Evolutionary conservation across 2,329 filamentous ascomycete genomes (phyloP).

Genomic region (Trichoderma semiorbis): DNA sequence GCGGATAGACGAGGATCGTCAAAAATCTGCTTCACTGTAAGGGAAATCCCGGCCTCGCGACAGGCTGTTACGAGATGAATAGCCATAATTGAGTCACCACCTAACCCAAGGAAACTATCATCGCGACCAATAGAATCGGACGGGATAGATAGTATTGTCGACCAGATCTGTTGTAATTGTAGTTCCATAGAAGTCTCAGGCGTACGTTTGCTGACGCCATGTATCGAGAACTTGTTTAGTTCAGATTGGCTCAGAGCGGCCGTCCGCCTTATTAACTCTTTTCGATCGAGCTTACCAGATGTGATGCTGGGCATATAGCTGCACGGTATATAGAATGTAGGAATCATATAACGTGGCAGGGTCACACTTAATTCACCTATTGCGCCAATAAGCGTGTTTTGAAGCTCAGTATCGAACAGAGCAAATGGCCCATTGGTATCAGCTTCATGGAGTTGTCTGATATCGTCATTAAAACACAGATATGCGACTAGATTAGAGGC

Average conservation of each 20-base stretch:
- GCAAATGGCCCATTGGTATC: slow-evolving; percentile 18
- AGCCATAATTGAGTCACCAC: slow-evolving; percentile 36
- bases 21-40: slow-evolving; percentile 17
- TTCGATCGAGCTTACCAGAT: slow-evolving; percentile 21
- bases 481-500: slow-evolving; percentile 1
- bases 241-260: background rate
- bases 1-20: slow-evolving; percentile 15
- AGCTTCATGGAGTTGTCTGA: background rate
- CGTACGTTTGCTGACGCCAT: background rate
- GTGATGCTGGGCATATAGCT: slow-evolving; percentile 21
- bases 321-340: slow-evolving; percentile 22
- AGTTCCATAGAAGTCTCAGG: slow-evolving; percentile 1
- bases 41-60: slow-evolving; percentile 3
- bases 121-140: slow-evolving; percentile 16
- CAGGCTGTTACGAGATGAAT: slow-evolving; percentile 14
- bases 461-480: slow-evolving; percentile 10
- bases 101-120: slow-evolving; percentile 22
- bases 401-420: background rate
- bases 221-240: background rate
- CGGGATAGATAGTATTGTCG: slow-evolving; percentile 12
- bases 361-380: slow-evolving; percentile 7
- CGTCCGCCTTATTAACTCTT: background rate
- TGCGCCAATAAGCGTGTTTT: slow-evolving; percentile 20
- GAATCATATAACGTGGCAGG: slow-evolving; percentile 23
- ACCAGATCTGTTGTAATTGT: slow-evolving; percentile 20